A percentile compares a stretch with the other conserved stretches of the same genome.
Evolutionary conservation across 148 eudicot species (phyloP).

Genomic region (Chenopodium formosanum): DNA sequence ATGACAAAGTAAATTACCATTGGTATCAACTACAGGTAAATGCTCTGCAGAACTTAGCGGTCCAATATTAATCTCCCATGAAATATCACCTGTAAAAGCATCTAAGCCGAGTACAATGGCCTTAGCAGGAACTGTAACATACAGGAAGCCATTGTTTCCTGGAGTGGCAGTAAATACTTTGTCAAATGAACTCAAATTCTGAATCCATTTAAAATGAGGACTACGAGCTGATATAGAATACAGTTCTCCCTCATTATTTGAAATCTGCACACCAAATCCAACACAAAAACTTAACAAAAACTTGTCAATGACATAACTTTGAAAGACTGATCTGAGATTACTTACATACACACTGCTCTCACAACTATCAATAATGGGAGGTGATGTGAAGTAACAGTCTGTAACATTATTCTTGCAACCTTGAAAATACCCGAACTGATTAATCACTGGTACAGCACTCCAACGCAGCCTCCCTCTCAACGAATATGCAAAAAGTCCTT

Average conservation of each 20-base stretch:
- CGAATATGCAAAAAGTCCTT: conserved; percentile 67
- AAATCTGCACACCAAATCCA: conserved; percentile 48
- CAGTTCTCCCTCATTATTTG: conserved; percentile 77
- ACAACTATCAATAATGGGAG: conserved; percentile 75
- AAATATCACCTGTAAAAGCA: conserved; percentile 57
- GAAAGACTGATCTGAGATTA: not conserved
- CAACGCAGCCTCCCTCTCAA: conserved; percentile 59
- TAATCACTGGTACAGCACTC: conserved; percentile 60
- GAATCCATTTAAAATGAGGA: conserved; percentile 75
- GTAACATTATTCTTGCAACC: conserved; percentile 67
- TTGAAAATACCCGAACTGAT: conserved; percentile 68
- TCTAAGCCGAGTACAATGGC: conserved; percentile 60
- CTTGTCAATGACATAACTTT: not conserved
- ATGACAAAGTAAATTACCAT: conserved; percentile 44
- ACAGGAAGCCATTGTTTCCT: conserved; percentile 78
- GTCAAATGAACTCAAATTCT: conserved; percentile 64
- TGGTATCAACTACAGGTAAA: conserved; percentile 70
- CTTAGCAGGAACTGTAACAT: conserved; percentile 56
- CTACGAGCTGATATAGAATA: conserved; percentile 57
- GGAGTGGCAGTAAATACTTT: conserved; percentile 46
- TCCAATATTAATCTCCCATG: conserved; percentile 78
- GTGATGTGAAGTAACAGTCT: conserved; percentile 64
- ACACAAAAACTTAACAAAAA: no score
- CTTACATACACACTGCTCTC: conserved; percentile 89
- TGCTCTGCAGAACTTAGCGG: conserved; percentile 57